phyloP scores from a whole-genome alignment of 148 eudicot species.

The Drosera capensis region DNA sequence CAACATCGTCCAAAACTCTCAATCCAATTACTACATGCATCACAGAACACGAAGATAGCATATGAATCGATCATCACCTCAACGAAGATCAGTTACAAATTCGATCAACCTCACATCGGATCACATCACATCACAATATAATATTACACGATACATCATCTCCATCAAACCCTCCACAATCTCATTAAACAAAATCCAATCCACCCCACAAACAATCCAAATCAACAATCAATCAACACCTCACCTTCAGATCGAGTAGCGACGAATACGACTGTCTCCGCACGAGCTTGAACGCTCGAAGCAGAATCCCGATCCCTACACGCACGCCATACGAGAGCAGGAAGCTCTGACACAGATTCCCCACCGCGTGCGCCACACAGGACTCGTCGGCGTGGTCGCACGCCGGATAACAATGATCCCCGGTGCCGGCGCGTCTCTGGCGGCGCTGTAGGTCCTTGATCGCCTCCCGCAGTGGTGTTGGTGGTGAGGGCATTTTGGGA shows the following conservation, averaged over 20 bases:
- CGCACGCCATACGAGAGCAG: constrained; percentile 88
- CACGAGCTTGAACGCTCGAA: constrained; percentile 93
- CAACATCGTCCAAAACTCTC: no score
- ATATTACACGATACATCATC: no score
- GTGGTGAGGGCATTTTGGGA: constrained; percentile 9
- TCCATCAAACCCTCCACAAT: no score
- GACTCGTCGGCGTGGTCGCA: constrained; percentile 87
- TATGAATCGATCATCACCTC: no score
- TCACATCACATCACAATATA: no score
- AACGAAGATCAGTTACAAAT: no score
- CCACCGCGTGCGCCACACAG: constrained; percentile 84
- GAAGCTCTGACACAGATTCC: constrained; percentile 90
- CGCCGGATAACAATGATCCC: constrained; percentile 19
- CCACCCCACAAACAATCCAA: no score
- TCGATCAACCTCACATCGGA: no score
- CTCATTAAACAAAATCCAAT: no score
- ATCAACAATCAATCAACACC: no score
- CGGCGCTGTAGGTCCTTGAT: constrained; percentile 77
- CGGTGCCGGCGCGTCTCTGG: constrained; percentile 26
- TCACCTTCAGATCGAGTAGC: constrained; percentile 95
- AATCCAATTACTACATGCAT: no score
- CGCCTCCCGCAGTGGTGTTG: constrained; percentile 44
- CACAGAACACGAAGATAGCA: no score
- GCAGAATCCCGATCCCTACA: constrained; percentile 79
- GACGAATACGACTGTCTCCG: constrained; percentile 76